Percentiles rank a stretch among this genome's conserved stretches.
Evolutionary conservation across 2,329 filamentous ascomycete species (phyloP).

Genomic region (Colletotrichum melonis): DNA sequence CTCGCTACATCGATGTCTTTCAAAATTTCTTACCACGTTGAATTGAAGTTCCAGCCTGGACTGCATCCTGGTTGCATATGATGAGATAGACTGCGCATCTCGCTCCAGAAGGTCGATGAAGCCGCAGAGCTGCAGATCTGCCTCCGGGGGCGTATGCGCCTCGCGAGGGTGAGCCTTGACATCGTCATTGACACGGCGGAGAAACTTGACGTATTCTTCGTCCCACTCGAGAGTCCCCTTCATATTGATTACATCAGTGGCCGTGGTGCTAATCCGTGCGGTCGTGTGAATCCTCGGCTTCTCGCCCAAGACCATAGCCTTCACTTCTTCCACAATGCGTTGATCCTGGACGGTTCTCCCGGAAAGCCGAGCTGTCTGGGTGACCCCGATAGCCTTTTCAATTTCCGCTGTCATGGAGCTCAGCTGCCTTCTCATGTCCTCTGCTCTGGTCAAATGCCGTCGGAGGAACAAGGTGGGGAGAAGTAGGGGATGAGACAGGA

Average conservation of each 20-base stretch:
- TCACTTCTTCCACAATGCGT: too few relatives aligned
- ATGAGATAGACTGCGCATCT: not conserved
- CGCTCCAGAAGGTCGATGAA: not conserved
- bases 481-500: not conserved
- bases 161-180: not conserved
- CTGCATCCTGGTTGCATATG: not conserved
- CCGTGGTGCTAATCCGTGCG: not conserved
- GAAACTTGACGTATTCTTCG: not conserved
- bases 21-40: not conserved
- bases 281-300: not conserved
- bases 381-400: not conserved
- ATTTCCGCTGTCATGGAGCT: not conserved
- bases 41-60: not conserved
- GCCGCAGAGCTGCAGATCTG: not conserved
- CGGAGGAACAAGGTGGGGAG: not conserved
- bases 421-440: not conserved
- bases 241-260: not conserved
- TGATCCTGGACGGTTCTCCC: not conserved
- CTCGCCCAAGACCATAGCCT: not conserved
- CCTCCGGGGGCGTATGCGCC: not conserved
- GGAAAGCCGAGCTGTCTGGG: not conserved
- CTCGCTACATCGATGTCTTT: not conserved
- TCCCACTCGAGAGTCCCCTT: not conserved
- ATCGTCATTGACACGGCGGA: not conserved
- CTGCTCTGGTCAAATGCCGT: not conserved